phyloP scores from a whole-genome alignment of 1,284 basidiomycete species.

The Trametes polyzona region DNA sequence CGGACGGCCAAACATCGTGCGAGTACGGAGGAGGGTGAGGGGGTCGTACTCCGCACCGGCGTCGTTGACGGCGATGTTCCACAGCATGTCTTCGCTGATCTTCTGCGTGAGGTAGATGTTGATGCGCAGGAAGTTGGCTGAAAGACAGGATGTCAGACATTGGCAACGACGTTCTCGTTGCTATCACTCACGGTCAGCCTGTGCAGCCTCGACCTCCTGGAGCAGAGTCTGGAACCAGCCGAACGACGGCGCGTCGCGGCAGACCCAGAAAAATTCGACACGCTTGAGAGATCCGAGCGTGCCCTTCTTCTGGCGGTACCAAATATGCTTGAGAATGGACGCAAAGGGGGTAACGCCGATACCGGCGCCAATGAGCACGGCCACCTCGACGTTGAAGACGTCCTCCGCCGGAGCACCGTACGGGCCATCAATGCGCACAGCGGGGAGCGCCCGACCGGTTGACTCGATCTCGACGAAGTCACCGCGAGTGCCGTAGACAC shows the following conservation, averaged over 20 bases:
- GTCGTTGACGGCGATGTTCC: slow-evolving; percentile 89
- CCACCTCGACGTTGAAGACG: slow-evolving; percentile 85
- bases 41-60: slow-evolving; percentile 84
- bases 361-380: slow-evolving; percentile 85
- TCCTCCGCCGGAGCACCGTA: slow-evolving; percentile 91
- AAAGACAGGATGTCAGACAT: slow-evolving; percentile 6
- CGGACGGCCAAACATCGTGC: slow-evolving; percentile 88
- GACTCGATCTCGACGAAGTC: slow-evolving; percentile 81
- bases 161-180: slow-evolving; percentile 1
- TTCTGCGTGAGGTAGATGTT: slow-evolving; percentile 90
- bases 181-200: slow-evolving; percentile 71
- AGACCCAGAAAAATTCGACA: slow-evolving; percentile 93
- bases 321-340: slow-evolving; percentile 90
- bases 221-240: slow-evolving; percentile 91
- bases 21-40: slow-evolving; percentile 80
- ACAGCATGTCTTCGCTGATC: slow-evolving; percentile 83
- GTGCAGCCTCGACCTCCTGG: slow-evolving; percentile 83
- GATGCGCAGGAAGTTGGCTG: slow-evolving; percentile 88
- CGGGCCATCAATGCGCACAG: slow-evolving; percentile 83
- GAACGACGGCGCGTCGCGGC: slow-evolving; percentile 86
- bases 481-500: slow-evolving; percentile 53
- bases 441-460: slow-evolving; percentile 58
- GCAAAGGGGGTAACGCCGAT: slow-evolving; percentile 92
- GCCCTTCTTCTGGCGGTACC: slow-evolving; percentile 84
- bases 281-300: slow-evolving; percentile 77